These are phyloP conservation scores for Leptomonas pyrrhocoris DNA, from an alignment of 208 protist species.

Conservation along the genomic window DNA sequence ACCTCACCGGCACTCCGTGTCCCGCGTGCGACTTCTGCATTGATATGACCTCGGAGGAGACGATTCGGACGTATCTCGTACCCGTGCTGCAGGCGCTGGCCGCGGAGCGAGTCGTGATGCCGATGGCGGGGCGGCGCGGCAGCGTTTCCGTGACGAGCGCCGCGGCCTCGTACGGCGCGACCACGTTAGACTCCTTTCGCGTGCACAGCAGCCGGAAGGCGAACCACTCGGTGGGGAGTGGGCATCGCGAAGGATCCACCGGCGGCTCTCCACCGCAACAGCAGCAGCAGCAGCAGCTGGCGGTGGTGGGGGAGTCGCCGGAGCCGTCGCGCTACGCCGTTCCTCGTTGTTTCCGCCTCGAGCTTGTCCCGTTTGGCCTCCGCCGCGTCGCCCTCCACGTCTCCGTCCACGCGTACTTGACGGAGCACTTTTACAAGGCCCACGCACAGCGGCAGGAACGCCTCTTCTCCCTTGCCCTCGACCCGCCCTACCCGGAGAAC, in stretches of 20 bases:
- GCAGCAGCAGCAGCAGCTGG: constrained; percentile 3
- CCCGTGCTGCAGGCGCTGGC: constrained; percentile 18
- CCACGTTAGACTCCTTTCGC: constrained; percentile 24
- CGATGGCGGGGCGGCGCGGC: constrained; percentile 26
- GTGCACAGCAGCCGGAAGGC: constrained; percentile 13
- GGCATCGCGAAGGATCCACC: neutral
- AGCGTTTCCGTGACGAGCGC: constrained; percentile 20
- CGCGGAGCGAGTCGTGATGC: constrained; percentile 25
- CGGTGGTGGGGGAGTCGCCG: neutral
- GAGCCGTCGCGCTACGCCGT: constrained; percentile 26
- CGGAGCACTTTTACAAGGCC: constrained; percentile 42
- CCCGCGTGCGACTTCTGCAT: constrained; percentile 45
- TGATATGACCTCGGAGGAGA: constrained; percentile 26
- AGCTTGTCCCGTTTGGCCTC: constrained; percentile 31
- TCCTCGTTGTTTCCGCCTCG: constrained; percentile 38
- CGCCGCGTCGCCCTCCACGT: constrained; percentile 40
- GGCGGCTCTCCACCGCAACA: neutral
- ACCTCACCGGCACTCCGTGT: constrained; percentile 4
- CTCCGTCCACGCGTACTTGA: constrained; percentile 30
- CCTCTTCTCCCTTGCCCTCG: constrained; percentile 26
- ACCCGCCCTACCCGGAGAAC: constrained; percentile 40
- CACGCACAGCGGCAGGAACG: constrained; percentile 24
- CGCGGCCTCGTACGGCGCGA: constrained; percentile 8
- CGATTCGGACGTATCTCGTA: constrained; percentile 26
- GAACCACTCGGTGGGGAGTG: neutral